Conservation (phyloP, 2,329 filamentous ascomycete genomes). For the Xylariaceae sp. region DNA sequence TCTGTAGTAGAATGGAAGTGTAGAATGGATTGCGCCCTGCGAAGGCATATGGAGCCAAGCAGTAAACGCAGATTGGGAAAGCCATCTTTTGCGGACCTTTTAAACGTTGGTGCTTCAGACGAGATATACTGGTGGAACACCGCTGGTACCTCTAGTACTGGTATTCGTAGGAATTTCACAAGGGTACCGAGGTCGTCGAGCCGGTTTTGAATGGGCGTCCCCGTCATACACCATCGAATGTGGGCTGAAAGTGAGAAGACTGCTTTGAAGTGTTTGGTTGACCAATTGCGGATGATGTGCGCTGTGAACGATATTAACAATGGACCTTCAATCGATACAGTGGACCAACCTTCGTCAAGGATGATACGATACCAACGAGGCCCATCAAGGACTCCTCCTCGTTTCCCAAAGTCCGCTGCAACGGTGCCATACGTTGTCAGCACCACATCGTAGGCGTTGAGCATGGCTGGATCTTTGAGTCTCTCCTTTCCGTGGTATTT, state of each 20-base stretch:
- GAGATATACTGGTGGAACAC: conserved; percentile 13
- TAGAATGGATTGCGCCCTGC: conserved; percentile 5
- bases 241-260: conserved; percentile 10
- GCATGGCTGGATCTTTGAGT: conserved; percentile 5
- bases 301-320: conserved; percentile 1
- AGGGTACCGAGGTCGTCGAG: conserved; percentile 15
- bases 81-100: conserved; percentile 4
- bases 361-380: conserved; percentile 14
- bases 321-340: background rate
- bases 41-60: conserved; percentile 15
- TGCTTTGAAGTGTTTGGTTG: conserved; percentile 19
- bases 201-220: conserved; percentile 19
- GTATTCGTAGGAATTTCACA: conserved; percentile 13
- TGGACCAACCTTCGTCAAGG: conserved; percentile 18
- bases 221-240: conserved; percentile 20
- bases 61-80: conserved; percentile 13
- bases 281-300: conserved; percentile 14
- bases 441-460: conserved; percentile 11
- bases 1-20: conserved; percentile 7
- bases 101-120: conserved; percentile 1
- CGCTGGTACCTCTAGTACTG: conserved; percentile 9
- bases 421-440: conserved; percentile 17
- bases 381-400: conserved; percentile 8
- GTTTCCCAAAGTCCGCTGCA: conserved; percentile 12
- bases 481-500: conserved; percentile 15